Evolutionary conservation across 257 asterid genomes (phyloP), one percentile per base, ranked within the genome.

Genomic region (Euphrasia confusa): DNA sequence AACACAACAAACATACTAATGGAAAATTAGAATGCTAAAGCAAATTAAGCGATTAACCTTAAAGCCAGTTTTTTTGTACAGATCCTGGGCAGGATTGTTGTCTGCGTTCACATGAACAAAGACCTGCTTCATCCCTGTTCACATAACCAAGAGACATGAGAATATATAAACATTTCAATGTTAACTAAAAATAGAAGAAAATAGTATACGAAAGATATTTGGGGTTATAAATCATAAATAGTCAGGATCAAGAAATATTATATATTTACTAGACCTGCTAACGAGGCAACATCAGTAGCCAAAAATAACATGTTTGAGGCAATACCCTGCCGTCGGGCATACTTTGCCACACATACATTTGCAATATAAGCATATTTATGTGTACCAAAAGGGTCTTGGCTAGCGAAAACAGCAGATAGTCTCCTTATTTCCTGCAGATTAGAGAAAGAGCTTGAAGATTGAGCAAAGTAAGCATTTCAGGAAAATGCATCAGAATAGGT

Each of bases 241-340:
- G 35, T 52, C 53, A 49, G 60, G 45, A 54, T 48, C 18, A 55
- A 8, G 53, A 56, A 54, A 53, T 59, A 50, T 54, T n/a, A 64
- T 68, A 71, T 66, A 35, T 53, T 68, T 52, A 56, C 9, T 35
- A 67, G 64, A 90, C 97, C 96, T 87, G 78, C 74, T 42, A 55
- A 64, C 14, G 73, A 45, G 39, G 95, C 96, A 61, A 63, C 83
- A 50, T 89, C 95, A 61, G 80, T 70, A 44, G 96, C 96, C 78
- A 85, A 77, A 77, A 77, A 75, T 49, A 85, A 68, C 88, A 89
- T 75, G 75, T 90, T 90, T 49, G 94, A 80, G 68, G 96, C 98
- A 77, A 90, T 83, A 69, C 95, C 91, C 78, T 66, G 98, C 47
- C 95, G 94, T 60, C 98, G 90, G 64, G 98, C 96, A 72, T 68